These are phyloP conservation scores for Exophiala sp. DNA, from an alignment of 2,329 filamentous ascomycete species.

Conservation along the genomic window DNA sequence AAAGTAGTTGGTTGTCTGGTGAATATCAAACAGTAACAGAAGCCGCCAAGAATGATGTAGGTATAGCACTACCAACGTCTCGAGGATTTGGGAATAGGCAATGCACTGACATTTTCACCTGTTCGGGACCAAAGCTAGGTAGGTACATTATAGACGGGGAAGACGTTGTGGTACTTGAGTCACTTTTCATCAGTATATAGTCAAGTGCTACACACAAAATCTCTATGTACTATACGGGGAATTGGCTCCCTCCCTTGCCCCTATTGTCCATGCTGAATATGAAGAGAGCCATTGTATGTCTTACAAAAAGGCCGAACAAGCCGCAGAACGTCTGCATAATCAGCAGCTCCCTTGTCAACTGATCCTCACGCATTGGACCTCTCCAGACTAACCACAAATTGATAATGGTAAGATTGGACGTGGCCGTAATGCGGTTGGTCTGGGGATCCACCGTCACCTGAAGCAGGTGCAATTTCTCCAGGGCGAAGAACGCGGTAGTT, in stretches of 20 bases:
- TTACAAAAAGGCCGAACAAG: constrained; percentile 75
- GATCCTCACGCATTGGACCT: constrained; percentile 84
- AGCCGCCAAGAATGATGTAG: too few species aligned
- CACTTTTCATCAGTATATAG: too few species aligned
- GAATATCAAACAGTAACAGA: too few species aligned
- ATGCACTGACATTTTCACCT: too few species aligned
- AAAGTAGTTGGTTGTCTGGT: too few species aligned
- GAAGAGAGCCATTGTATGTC: constrained; percentile 80
- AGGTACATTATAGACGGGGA: too few species aligned
- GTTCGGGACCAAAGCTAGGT: too few species aligned
- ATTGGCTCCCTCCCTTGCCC: constrained; percentile 23
- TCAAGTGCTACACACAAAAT: too few species aligned
- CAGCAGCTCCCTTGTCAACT: constrained; percentile 74
- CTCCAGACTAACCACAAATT: constrained; percentile 97
- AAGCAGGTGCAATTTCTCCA: constrained; percentile 67
- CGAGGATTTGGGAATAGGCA: too few species aligned
- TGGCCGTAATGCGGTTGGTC: constrained; percentile 60
- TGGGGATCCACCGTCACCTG: constrained; percentile 64
- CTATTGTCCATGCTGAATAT: constrained; percentile 87
- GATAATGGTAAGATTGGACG: constrained; percentile 85
- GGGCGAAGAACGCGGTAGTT: constrained; percentile 60
- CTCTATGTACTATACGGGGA: constrained; percentile 10
- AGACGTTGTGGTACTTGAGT: too few species aligned
- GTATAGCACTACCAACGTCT: too few species aligned
- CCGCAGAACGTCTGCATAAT: constrained; percentile 73